Evolutionary conservation across 345 rosid species (phyloP).

Genomic region (Eucalyptus virginea): DNA sequence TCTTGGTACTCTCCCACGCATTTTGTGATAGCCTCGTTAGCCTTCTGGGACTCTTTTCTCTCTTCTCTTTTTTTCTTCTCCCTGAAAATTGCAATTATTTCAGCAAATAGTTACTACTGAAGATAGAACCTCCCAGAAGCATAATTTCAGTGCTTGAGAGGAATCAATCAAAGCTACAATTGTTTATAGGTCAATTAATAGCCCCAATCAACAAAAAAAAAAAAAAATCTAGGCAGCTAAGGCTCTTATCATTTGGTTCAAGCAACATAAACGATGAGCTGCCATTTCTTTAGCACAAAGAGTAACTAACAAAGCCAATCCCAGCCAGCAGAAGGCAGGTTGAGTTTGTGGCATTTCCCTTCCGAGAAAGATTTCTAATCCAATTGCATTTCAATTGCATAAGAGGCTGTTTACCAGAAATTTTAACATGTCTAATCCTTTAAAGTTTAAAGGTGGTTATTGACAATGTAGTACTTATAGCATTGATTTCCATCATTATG

Average conservation of each 20-base stretch:
- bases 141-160: not conserved
- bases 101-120: not conserved
- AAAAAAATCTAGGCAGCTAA: not conserved
- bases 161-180: not conserved
- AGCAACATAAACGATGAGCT: not conserved
- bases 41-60: slow-evolving; percentile 58
- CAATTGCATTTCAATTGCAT: not conserved
- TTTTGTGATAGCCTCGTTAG: slow-evolving; percentile 62
- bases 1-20: slow-evolving; percentile 46
- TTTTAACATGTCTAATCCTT: not conserved
- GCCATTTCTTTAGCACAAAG: not conserved
- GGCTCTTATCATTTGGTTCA: not conserved
- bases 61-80: slow-evolving; percentile 92
- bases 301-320: not conserved
- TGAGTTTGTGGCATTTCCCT: not conserved
- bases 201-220: not conserved
- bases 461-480: not conserved
- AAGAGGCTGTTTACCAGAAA: not conserved
- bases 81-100: slow-evolving; percentile 21
- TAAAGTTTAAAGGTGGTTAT: not conserved
- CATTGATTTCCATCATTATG: not conserved
- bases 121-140: not conserved
- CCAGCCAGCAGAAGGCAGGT: not conserved
- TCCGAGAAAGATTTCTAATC: not conserved
- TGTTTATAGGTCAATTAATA: not conserved